Evolutionary conservation across 140 eudicot genomes (phyloP), one percentile per base, ranked within the genome.

Genomic region (Cichorium intybus): DNA sequence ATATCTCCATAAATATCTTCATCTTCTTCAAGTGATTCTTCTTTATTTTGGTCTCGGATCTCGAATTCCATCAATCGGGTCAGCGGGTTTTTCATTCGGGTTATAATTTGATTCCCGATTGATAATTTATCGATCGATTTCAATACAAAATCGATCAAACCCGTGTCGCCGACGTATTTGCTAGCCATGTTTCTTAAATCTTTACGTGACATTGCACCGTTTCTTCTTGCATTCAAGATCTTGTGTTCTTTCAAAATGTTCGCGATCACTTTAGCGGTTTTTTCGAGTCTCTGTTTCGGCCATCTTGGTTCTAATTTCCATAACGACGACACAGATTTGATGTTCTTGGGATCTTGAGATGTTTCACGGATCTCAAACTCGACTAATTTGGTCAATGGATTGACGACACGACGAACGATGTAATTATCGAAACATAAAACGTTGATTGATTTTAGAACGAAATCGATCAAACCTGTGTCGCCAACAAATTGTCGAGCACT

Each of bases 381-480:
- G n/a, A 63, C 71, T 29, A 68, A 41, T 41, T 37, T 74, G 43
- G 92, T 74, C 23, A 24, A 34, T 16, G 85, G 64, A 78, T 84
- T 84, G 6, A 66, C 63, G 3, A 66, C 48, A 11, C 84, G 77
- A 26, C 74, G 67, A 54, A 87, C 72, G 70, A 84, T 53, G 27
- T 70, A 74, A 52, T 77, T 60, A 10, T 77, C 87, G 27, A 74
- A 76, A 18, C 66, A 47, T 23, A 87, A 66, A 16, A 79, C 80
- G 27, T 57, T 84, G 7, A 87, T 84, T 0, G 84, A 84, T n/a
- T 84, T 84, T 3, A 87, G 81, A 58, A 84, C 84, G 29, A 79
- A 87, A 75, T 87, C 88, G 27, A 87, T 77, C 74, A 87, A 82
- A 12, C 95, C 88, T 1, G 79, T 84, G 47, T 87, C 95, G 10